A percentile compares a stretch with the other conserved stretches of the same genome.
These are phyloP conservation scores for Chaetomidium leptoderma DNA, from an alignment of 495 filamentous ascomycete species.

Conservation along the genomic window DNA sequence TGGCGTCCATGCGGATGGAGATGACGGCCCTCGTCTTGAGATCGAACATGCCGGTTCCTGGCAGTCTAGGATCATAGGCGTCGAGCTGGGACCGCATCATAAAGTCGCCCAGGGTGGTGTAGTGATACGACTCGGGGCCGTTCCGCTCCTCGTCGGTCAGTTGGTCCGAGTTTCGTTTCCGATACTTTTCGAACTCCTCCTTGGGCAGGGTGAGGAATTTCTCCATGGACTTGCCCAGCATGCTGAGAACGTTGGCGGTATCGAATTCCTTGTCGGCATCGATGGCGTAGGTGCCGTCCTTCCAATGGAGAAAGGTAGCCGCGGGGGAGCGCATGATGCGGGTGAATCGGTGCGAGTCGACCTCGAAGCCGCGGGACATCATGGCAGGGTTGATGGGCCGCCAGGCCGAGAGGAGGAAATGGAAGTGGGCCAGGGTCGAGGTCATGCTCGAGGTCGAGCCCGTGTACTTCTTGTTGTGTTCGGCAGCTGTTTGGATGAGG, in stretches of 20 bases:
- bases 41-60: conserved; percentile 94
- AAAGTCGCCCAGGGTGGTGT: conserved; percentile 82
- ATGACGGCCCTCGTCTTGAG: conserved; percentile 92
- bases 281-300: conserved; percentile 86
- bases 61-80: conserved; percentile 79
- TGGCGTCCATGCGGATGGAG: conserved; percentile 78
- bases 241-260: conserved; percentile 74
- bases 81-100: conserved; percentile 95
- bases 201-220: conserved; percentile 83
- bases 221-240: conserved; percentile 93
- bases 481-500: conserved; percentile 60
- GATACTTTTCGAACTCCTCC: conserved; percentile 79
- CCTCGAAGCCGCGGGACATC: conserved; percentile 63
- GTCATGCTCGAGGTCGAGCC: conserved; percentile 98
- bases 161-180: conserved; percentile 58
- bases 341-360: conserved; percentile 62
- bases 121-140: conserved; percentile 76
- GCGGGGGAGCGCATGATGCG: conserved; percentile 62
- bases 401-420: conserved; percentile 85
- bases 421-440: conserved; percentile 78
- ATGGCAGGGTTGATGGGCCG: conserved; percentile 59
- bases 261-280: conserved; percentile 96
- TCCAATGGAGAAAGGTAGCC: conserved; percentile 80
- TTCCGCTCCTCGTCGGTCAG: conserved; percentile 61
- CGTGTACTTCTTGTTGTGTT: conserved; percentile 73